Evolutionary conservation across 345 rosid genomes (phyloP), one percentile per base, ranked within the genome.

Genomic region (Eucalyptus polybractea): DNA sequence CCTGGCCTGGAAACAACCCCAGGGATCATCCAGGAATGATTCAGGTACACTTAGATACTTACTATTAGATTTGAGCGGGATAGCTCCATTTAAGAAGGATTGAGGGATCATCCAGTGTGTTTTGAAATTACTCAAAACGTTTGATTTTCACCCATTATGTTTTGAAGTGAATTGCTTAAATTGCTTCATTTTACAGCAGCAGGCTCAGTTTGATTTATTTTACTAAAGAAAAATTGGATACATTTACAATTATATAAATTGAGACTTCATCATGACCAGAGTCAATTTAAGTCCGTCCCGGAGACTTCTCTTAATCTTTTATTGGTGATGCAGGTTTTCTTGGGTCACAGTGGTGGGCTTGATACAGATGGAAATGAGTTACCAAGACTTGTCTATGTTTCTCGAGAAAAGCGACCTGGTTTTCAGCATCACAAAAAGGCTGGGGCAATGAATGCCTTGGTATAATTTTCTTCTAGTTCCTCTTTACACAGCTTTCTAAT

Each of bases 371-470:
- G 99, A 91, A 97, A 97, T 93, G 99, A 96, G 93, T 93, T 96
- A 69, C 99, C 99, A 89, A 95, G 98, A 37, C 99, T 97, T 90
- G 97, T 96, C 87, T 97, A 97, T 91, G 99, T 97, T 90, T 97
- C 99, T 92, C 98, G 99, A 93, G 99, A 97, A 93, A 97, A 97
- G 93, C 95, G 99, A 62, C 99, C 99, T 92, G 98, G 99, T 89
- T 97, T 96, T 92, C 99, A 97, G 88, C 99, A 97, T 87, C 99
- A 97, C 96, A 97, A 97, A 93, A 97, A 97, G 90, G 99, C 99
- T 29, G 99, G 99, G 90, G 99, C 99, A 76, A 96, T 96, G 99
- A 97, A 97, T 93, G 98, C 99, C 58, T 92, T 97, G 99, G 99
- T 97, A 91, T 85, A 96, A 91, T 80, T 47, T 31, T 89, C 88